phyloP scores from a whole-genome alignment of 1,139 yeast genomes.

The Geotrichum citri-aurantii region DNA sequence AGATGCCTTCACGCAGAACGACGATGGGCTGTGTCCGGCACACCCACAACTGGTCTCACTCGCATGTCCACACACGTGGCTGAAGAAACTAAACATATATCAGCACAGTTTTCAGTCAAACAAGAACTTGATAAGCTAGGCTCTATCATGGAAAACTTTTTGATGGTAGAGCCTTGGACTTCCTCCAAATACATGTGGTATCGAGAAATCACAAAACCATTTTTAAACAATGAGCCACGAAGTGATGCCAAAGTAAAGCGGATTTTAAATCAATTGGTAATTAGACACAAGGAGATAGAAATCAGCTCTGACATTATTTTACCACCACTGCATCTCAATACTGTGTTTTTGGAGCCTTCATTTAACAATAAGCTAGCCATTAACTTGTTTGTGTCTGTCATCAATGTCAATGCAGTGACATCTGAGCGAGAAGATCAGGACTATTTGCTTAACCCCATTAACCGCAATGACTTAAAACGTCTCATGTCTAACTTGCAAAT shows the following conservation, averaged over 20 bases:
- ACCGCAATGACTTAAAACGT: constrained; percentile 49
- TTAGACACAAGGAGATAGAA: constrained; percentile 51
- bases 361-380: constrained; percentile 54
- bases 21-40: constrained; percentile 70
- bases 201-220: constrained; percentile 45
- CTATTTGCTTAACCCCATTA: constrained; percentile 62
- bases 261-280: constrained; percentile 45
- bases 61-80: constrained; percentile 37
- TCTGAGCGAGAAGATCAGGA: constrained; percentile 63
- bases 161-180: constrained; percentile 56
- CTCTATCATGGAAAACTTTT: constrained; percentile 42
- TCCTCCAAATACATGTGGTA: constrained; percentile 47
- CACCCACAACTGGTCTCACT: constrained; percentile 67
- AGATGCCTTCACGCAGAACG: constrained; percentile 50
- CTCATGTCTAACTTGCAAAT: constrained; percentile 57
- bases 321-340: constrained; percentile 56
- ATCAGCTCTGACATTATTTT: constrained; percentile 50
- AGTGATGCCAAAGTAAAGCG: constrained; percentile 44
- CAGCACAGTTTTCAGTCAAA: constrained; percentile 15
- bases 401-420: constrained; percentile 68
- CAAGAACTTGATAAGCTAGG: constrained; percentile 52
- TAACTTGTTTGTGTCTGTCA: constrained; percentile 57
- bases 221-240: constrained; percentile 33
- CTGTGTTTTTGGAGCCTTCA: constrained; percentile 55
- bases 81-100: not conserved